Evolutionary conservation across 441 rosid genomes (phyloP).

Genomic region (Brassica hybrid): DNA sequence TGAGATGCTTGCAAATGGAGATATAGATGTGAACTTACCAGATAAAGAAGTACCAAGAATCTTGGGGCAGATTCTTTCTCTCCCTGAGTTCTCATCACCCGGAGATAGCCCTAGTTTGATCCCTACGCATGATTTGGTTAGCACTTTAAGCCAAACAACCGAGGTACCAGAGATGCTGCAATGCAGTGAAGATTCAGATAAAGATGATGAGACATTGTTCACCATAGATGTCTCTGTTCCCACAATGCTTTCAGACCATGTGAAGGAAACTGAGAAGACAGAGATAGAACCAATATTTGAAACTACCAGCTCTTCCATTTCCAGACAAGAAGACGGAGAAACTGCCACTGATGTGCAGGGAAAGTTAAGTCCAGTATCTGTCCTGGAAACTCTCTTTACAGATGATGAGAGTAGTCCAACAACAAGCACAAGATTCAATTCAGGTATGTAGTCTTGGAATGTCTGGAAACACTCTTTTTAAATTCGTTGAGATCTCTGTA

Average conservation of each 20-base stretch:
- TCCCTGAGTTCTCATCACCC: constrained; percentile 76
- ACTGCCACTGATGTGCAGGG: constrained; percentile 53
- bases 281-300: constrained; percentile 16
- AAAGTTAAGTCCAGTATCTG: constrained; percentile 85
- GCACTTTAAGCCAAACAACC: constrained; percentile 41
- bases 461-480: too few relatives aligned
- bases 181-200: constrained; percentile 20
- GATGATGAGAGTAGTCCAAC: constrained; percentile 87
- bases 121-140: too few relatives aligned
- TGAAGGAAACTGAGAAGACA: constrained; percentile 9
- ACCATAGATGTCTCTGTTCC: constrained; percentile 39
- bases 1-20: constrained; percentile 74
- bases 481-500: too few relatives aligned
- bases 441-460: constrained; percentile 46
- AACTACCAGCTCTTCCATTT: constrained; percentile 27
- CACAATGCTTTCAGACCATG: constrained; percentile 27
- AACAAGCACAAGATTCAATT: constrained; percentile 56
- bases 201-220: constrained; percentile 29
- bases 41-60: constrained; percentile 59
- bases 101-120: constrained; percentile 63
- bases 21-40: constrained; percentile 54
- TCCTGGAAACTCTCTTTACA: constrained; percentile 69
- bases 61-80: constrained; percentile 81
- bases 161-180: constrained; percentile 22
- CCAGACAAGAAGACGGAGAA: constrained; percentile 7